A percentile compares a stretch with the other conserved stretches of the same genome.
Conservation (phyloP, 1,139 yeast genomes). For the Meyerozyma sp. region DNA sequence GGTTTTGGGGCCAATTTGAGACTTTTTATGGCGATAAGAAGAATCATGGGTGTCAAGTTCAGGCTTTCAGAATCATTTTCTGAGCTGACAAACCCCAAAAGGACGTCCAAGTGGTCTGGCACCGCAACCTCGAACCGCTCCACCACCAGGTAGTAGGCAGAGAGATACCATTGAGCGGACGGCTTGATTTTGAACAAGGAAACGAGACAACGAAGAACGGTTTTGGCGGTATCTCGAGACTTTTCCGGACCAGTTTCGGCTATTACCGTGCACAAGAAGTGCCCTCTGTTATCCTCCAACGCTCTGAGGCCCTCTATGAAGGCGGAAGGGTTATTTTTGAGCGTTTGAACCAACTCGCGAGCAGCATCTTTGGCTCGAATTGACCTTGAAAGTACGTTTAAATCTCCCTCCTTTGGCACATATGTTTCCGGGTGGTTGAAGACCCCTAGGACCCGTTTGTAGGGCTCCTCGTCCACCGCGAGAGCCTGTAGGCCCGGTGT, state of each 20-base stretch:
- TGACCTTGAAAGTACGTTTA: not conserved
- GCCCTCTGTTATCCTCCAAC: conserved; percentile 15
- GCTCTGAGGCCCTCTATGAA: conserved; percentile 15
- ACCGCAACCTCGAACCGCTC: conserved; percentile 15
- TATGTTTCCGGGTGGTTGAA: conserved; percentile 1
- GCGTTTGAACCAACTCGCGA: conserved; percentile 11
- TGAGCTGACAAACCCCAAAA: conserved; percentile 18
- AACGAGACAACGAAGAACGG: conserved; percentile 3
- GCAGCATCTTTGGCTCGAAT: conserved; percentile 5
- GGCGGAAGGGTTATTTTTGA: conserved; percentile 14
- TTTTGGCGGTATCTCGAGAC: conserved; percentile 8
- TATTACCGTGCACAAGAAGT: conserved; percentile 7
- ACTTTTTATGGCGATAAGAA: conserved; percentile 22
- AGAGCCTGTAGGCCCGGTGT: not conserved
- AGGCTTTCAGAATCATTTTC: conserved; percentile 8
- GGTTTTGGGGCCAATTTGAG: conserved; percentile 14
- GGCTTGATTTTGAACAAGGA: not conserved
- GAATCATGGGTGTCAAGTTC: conserved; percentile 13
- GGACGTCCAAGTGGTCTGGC: conserved; percentile 20
- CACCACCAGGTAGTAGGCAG: conserved; percentile 14
- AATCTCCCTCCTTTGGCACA: conserved; percentile 8
- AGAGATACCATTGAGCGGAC: conserved; percentile 10
- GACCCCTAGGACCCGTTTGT: not conserved
- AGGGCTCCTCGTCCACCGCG: conserved; percentile 2
- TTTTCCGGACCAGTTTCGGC: conserved; percentile 9